Evolutionary conservation across 2,329 filamentous ascomycete genomes (phyloP), one percentile per base, ranked within the genome.

Genomic region (Scleromitrula shiraiana): DNA sequence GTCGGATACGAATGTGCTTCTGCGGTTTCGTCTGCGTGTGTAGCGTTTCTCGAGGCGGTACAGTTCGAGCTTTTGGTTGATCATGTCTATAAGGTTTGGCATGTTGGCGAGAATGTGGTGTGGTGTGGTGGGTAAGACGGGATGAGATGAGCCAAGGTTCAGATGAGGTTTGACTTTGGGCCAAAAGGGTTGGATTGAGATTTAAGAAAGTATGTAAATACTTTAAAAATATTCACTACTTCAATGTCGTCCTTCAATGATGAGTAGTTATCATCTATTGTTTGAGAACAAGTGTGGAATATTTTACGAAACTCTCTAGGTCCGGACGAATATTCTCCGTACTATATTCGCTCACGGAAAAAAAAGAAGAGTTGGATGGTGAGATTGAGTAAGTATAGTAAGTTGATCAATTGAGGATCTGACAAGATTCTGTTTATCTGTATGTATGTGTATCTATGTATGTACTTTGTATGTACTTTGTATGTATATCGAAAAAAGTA

Each of bases 31-130:
- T 65, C 88, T 85, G 62, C 85, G 85, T 43, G 90, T 94, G 74
- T 97, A 97, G 61, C 88, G 85, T 72, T 96, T 85, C 72, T 97
- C 91, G 58, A 97, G 83, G 41, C 89, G 87, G 75, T 95, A 93
- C 63, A 97, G 80, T 74, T 97, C 89, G 61, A 94, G 73, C 74
- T 85, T 80, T 51, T 78, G 75, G 59, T 82, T 75, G 64, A 82
- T 75, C 65, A 76, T 74, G 52, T 78, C 73, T 59, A 83, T 62
- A 61, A 82, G 62, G 59, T 70, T 71, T 17, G 24, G 37, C 61
- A 59, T 59, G 41, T 30, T 58, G 53, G 46, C 47, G 46, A 15
- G 26, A 47, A 37, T 52, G 40, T 30, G 24, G 44, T 19, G 22
- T 43, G 41, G 23, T 26, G n/a, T 26, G 23, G 26, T 27, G 23